Evolutionary conservation across 1,284 basidiomycete genomes (phyloP), one percentile per base, ranked within the genome.

Genomic region (Rhodotorula sp.): DNA sequence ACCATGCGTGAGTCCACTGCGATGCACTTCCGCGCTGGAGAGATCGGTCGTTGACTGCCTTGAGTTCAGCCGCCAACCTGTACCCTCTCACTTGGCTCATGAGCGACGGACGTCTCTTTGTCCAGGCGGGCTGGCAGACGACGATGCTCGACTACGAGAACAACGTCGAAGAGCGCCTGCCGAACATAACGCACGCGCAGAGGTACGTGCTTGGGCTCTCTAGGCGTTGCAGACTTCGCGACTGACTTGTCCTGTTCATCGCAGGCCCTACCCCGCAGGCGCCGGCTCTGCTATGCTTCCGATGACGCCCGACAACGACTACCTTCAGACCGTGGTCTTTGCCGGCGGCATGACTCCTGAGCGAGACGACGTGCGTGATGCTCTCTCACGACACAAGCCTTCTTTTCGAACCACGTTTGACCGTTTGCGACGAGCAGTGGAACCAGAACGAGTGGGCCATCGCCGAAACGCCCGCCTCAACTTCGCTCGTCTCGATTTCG

Each of bases 251-350:
- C n/a, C 23, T 53, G 16, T 55, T n/a, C 50, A 7, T 23, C 50
- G 27, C 48, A 61, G 66, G 0, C 67, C 67, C 10, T 97, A 97
- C 83, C 94, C 94, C 52, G 93, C 91, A 0, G 95, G 92, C 1
- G 93, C 89, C 64, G 94, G 90, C 4, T 88, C 87, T 1, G 90
- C 90, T 63, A 93, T 97, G 92, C 84, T 95, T 3, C 93, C 94
- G 3, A 34, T 68, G 27, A 84, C 96, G 44, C 91, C 0, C 90
- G 88, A 85, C 67, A 94, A 95, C 85, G 89, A 91, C 82, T 97
- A 90, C 83, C 87, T 85, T 0, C 90, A 90, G 3, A 92, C 92
- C 0, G 82, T 96, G 71, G 79, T 95, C 65, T 95, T 96, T 84
- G 57, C 62, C 5, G 70, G 70, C 21, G 70, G 70, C 7, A 46